Conservation (phyloP, 331 rosid species). For the Arachis monticola region DNA sequence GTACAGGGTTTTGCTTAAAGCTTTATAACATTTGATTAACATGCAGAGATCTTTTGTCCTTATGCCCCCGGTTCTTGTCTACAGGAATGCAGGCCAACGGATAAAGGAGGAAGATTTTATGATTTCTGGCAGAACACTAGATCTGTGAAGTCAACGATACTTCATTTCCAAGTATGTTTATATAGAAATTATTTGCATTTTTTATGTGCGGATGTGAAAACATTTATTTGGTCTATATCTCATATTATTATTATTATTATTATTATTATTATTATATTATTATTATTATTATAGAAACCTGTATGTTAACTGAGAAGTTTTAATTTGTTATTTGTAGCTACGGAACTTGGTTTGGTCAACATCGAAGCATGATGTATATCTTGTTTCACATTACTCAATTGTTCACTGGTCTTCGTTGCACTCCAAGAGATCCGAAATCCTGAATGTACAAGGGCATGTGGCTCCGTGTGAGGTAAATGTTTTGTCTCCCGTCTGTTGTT, state of each 20-base stretch:
- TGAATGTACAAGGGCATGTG: slow-evolving; percentile 82
- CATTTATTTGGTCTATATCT: slow-evolving; percentile 20
- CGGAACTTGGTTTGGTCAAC: slow-evolving; percentile 94
- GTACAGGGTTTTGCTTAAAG: slow-evolving; percentile 45
- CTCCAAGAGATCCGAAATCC: slow-evolving; percentile 62
- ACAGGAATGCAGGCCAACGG: slow-evolving; percentile 73
- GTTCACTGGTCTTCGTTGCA: slow-evolving; percentile 82
- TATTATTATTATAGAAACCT: slow-evolving; percentile 7
- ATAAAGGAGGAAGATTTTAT: slow-evolving; percentile 71
- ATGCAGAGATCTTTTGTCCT: slow-evolving; percentile 1
- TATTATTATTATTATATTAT: background rate
- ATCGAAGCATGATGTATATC: slow-evolving; percentile 88
- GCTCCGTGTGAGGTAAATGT: slow-evolving; percentile 65
- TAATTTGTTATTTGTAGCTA: slow-evolving; percentile 59
- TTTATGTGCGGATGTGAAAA: slow-evolving; percentile 1
- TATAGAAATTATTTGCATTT: slow-evolving; percentile 19
- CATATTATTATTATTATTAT: slow-evolving; percentile 22
- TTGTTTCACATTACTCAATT: slow-evolving; percentile 71
- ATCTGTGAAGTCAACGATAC: slow-evolving; percentile 92
- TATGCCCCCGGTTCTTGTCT: slow-evolving; percentile 14
- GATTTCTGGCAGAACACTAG: slow-evolving; percentile 82
- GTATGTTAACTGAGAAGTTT: slow-evolving; percentile 17
- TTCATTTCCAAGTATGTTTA: slow-evolving; percentile 78
- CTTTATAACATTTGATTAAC: slow-evolving; percentile 22
- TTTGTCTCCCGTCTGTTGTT: slow-evolving; percentile 10